Evolutionary conservation across 331 rosid species (phyloP).

Genomic region (Spiraea crenata): DNA sequence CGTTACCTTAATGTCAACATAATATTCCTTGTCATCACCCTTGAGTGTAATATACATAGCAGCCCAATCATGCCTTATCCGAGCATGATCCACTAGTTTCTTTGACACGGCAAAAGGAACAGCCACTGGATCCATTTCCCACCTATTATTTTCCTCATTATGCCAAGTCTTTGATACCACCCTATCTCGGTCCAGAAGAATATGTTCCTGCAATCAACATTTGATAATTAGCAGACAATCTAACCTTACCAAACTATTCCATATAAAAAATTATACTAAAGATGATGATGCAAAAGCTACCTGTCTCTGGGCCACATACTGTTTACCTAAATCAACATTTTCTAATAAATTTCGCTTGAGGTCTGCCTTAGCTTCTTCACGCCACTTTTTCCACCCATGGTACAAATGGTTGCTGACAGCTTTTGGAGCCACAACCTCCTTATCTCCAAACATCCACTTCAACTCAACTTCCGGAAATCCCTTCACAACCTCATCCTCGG

Average conservation of each 20-base stretch:
- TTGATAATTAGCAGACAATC: slow-evolving; percentile 24
- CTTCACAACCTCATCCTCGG: slow-evolving; percentile 74
- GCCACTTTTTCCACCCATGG: slow-evolving; percentile 97
- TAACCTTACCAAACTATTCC: slow-evolving; percentile 17
- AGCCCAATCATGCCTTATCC: slow-evolving; percentile 90
- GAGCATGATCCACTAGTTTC: slow-evolving; percentile 63
- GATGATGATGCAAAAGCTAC: slow-evolving; percentile 38
- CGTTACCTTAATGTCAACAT: slow-evolving; percentile 73
- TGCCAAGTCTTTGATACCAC: slow-evolving; percentile 86
- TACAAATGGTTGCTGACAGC: slow-evolving; percentile 73
- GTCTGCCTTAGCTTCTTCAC: slow-evolving; percentile 76
- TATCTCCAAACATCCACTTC: slow-evolving; percentile 90
- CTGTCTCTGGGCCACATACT: slow-evolving; percentile 72
- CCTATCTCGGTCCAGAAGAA: slow-evolving; percentile 87
- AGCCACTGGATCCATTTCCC: slow-evolving; percentile 95
- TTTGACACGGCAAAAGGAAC: slow-evolving; percentile 83
- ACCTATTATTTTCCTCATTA: slow-evolving; percentile 73
- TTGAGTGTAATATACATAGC: slow-evolving; percentile 77
- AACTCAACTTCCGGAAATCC: slow-evolving; percentile 87
- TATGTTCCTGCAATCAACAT: slow-evolving; percentile 59
- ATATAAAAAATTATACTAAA: background rate
- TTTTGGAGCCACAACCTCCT: slow-evolving; percentile 80
- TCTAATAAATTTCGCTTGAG: slow-evolving; percentile 61
- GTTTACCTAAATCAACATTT: slow-evolving; percentile 61
- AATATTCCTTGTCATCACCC: slow-evolving; percentile 82